Evolutionary conservation across 2,329 filamentous ascomycete species (phyloP).

Genomic region (Coniochaeta hoffmannii): DNA sequence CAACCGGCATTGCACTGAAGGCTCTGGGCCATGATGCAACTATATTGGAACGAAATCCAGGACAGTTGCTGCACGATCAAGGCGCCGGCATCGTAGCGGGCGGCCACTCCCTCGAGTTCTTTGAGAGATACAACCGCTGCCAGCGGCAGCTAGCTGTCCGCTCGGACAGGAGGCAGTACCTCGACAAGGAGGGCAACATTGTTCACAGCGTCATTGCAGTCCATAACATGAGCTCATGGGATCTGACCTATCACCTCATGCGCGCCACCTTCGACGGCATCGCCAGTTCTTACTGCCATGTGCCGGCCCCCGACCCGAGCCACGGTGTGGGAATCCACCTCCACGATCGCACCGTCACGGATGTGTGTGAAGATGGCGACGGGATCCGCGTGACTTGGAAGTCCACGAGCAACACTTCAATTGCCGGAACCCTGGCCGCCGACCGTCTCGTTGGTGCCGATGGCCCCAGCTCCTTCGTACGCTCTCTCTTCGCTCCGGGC

Average conservation of each 20-base stretch:
- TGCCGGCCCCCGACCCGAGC: conserved; percentile 14
- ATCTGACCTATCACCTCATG: conserved; percentile 34
- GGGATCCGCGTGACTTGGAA: conserved; percentile 23
- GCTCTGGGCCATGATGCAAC: conserved; percentile 31
- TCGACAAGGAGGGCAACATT: conserved; percentile 22
- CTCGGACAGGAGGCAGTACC: conserved; percentile 24
- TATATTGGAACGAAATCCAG: conserved; percentile 35
- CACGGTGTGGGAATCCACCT: conserved; percentile 22
- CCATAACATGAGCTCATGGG: conserved; percentile 41
- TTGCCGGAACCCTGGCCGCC: conserved; percentile 17
- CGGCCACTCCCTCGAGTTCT: conserved; percentile 31
- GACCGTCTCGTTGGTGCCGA: conserved; percentile 36
- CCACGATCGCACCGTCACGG: conserved; percentile 25
- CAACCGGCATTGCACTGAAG: conserved; percentile 30
- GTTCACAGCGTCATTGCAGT: conserved; percentile 23
- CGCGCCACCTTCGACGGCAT: conserved; percentile 35
- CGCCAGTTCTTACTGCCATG: conserved; percentile 22
- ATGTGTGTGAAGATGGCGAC: conserved; percentile 16
- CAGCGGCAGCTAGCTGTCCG: conserved; percentile 22
- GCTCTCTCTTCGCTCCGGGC: conserved; percentile 21
- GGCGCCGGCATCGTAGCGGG: conserved; percentile 40
- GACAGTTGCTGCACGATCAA: conserved; percentile 36
- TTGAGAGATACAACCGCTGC: conserved; percentile 30
- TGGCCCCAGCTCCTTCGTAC: conserved; percentile 31
- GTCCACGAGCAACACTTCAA: conserved; percentile 20